A percentile compares a stretch with the other conserved stretches of the same genome.
These are phyloP conservation scores for Arthrobotrys sphaeroides DNA, from an alignment of 2,329 filamentous ascomycete genomes.

Conservation along the genomic window DNA sequence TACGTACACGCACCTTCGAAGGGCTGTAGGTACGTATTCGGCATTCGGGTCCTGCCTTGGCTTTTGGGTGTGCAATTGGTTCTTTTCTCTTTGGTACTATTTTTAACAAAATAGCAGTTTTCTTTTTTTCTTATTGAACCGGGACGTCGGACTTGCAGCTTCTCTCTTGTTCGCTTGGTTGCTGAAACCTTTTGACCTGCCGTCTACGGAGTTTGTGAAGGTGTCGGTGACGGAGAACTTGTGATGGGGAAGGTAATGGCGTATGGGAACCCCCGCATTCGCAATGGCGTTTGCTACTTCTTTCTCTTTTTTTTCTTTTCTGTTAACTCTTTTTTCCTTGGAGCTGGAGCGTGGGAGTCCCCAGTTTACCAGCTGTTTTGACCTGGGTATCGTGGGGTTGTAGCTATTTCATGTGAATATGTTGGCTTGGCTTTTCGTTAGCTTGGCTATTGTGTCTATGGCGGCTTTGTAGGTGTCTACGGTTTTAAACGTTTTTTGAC, in stretches of 20 bases:
- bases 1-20: background rate
- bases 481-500: background rate
- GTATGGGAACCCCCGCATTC: background rate
- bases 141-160: too few relatives aligned
- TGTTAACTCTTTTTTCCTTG: background rate
- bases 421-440: slow-evolving; percentile 9
- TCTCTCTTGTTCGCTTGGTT: too few relatives aligned
- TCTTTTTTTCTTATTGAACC: too few relatives aligned
- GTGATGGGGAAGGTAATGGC: background rate
- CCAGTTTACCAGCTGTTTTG: background rate
- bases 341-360: background rate
- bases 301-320: background rate
- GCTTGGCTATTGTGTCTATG: background rate
- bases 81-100: slow-evolving; percentile 9
- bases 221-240: background rate
- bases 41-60: slow-evolving; percentile 5
- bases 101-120: slow-evolving; percentile 25
- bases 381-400: background rate
- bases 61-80: too few relatives aligned
- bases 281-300: background rate
- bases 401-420: background rate
- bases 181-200: slow-evolving; percentile 29
- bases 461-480: background rate
- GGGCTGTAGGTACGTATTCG: background rate
- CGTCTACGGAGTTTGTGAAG: slow-evolving; percentile 15